Evolutionary conservation across 1,139 yeast genomes (phyloP), one percentile per base, ranked within the genome.

Genomic region (Yamadazyma jaroonii): DNA sequence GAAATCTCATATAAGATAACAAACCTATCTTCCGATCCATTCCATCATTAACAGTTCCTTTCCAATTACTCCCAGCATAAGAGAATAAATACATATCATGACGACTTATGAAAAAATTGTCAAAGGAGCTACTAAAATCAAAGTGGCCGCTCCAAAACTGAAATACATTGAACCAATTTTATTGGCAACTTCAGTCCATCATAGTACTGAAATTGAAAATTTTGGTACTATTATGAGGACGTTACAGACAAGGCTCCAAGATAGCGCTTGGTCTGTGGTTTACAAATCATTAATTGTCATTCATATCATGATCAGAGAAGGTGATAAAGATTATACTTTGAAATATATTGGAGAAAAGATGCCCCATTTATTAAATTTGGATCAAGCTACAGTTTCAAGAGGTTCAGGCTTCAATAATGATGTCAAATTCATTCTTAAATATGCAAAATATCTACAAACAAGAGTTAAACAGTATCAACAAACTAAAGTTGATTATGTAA

Each of bases 101-200:
- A 68, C 74, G 22, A 72, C 75, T 6, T 69, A 68, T 48, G 74
- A 67, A 43, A 67, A 70, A 50, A 65, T 68, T 34, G 74, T 68
- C 39, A 65, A 71, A 51, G 76, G 76, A 14, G 76, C 77, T 47
- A 72, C 77, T 43, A 70, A 68, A 47, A 64, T 68, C 38, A 67
- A 81, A 75, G 79, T 89, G 65, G 97, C 98, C n/a, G 96, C 97
- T 21, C 98, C 98, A 11, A 92, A 92, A 64, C 84, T 95, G 31
- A 92, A 94, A 58, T 94, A 92, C 57, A 83, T 90, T 40, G 96
- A 89, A 61, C 97, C 97, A 2, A 86, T 92, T 40, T 72, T 92
- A 34, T 74, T 84, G 69, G 84, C 95, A 4, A 87, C 97, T 0
- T 63, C 65, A 43, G 54, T 60, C 28, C 71, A 66, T 40, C 70